These are phyloP conservation scores for Pseudogymnoascus destructans DNA, from an alignment of 2,329 filamentous ascomycete species.

Conservation along the genomic window DNA sequence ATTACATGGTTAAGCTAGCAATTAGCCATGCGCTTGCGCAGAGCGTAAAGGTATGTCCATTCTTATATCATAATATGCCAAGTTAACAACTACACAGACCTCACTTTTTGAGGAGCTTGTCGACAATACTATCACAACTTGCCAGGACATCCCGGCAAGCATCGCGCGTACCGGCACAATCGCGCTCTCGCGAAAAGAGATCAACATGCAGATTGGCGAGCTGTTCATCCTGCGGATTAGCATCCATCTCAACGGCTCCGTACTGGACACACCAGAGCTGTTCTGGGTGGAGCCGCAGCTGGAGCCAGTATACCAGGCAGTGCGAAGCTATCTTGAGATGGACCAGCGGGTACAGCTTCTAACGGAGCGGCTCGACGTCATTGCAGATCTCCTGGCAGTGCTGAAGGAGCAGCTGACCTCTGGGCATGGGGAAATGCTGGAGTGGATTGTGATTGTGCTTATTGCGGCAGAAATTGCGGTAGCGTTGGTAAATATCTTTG, in stretches of 20 bases:
- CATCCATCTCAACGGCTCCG: slow-evolving; percentile 92
- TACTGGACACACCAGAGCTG: slow-evolving; percentile 90
- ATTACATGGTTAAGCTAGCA: slow-evolving; percentile 95
- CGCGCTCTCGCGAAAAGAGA: slow-evolving; percentile 71
- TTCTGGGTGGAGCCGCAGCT: slow-evolving; percentile 98
- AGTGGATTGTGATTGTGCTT: slow-evolving; percentile 90
- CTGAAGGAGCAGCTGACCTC: slow-evolving; percentile 92
- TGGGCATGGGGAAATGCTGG: slow-evolving; percentile 76
- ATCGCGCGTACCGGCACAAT: slow-evolving; percentile 91
- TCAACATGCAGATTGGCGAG: slow-evolving; percentile 99
- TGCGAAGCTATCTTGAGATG: slow-evolving; percentile 93
- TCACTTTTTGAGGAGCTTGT: slow-evolving; percentile 94
- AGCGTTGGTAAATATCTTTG: slow-evolving; percentile 84
- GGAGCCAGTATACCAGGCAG: slow-evolving; percentile 91
- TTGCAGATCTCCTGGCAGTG: slow-evolving; percentile 83
- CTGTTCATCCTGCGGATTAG: slow-evolving; percentile 96
- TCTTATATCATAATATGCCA: background rate
- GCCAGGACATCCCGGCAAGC: slow-evolving; percentile 83
- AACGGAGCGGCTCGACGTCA: slow-evolving; percentile 83
- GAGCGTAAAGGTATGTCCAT: slow-evolving; percentile 62
- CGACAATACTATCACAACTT: slow-evolving; percentile 82
- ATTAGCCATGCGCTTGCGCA: slow-evolving; percentile 93
- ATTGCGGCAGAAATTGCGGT: slow-evolving; percentile 94
- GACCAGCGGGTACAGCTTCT: slow-evolving; percentile 83
- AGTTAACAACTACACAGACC: slow-evolving; percentile 40